Base-by-base conservation (phyloP, 2,329 filamentous ascomycete genomes). In the Ascochyta viciae-villosae region DNA sequence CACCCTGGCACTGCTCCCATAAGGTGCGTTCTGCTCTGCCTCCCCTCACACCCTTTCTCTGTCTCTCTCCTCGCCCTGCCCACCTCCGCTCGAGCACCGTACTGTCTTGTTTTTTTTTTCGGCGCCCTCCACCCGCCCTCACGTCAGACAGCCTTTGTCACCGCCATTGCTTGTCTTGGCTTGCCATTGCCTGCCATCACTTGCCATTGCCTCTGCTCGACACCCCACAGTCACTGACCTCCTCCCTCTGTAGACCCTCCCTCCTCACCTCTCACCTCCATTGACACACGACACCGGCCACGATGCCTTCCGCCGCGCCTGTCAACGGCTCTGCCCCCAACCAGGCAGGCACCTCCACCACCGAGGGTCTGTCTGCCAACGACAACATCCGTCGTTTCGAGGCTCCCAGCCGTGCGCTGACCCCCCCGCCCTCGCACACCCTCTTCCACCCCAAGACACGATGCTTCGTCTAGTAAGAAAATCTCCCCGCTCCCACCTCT, bases 401-500 rank as follows among this genome's bases (percentile, higher is more conserved):
- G 71, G 92, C 94, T 73, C 92, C 95, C 69, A 96, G 92, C 83
- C 88, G 95, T 75, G 91, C 92, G 64, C 80, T 96, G 82, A 96
- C 90, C 85, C 95, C 95, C 69, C 88, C 89, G 62, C 89, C 91
- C 67, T 85, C 87, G 74, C 91, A 97, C 81, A 90, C 91, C 61
- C 91, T 99, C 76, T 99, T 98, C 89, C 95, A 95, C 86, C 88
- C 93, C 82, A 99, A 98, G 91, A 98, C 95, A 78, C 87, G 95
- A 94, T 98, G 95, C 85, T 96, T 99, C 78, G 95, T 99, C 81
- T 99, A 99, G 85, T 88, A 80, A 82, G 85, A 80, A 22, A 9
- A 9, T 3, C 9, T 1, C 39, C 40, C 46, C 47, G 42, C 63
- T 50, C 26, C 8, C 51, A 48, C 29, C 54, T 26, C 13, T 38